phyloP scores from a whole-genome alignment of 768 basidiomycete species.

The Crepidotus variabilis region DNA sequence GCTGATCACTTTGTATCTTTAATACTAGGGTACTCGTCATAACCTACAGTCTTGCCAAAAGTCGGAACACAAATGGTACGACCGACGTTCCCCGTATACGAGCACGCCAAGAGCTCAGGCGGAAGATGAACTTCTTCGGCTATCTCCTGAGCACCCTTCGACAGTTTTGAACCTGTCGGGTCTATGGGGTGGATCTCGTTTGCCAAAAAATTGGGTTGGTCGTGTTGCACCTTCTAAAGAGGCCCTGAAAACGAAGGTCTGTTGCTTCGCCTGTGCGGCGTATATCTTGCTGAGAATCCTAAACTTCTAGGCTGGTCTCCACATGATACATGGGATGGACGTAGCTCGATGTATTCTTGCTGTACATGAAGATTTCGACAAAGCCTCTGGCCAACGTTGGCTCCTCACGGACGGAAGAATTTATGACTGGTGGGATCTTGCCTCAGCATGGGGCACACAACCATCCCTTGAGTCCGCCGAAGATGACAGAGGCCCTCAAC shows the following conservation, averaged over 20 bases:
- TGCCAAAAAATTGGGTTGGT: conserved; percentile 46
- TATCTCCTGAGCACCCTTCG: conserved; percentile 35
- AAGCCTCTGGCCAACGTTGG: conserved; percentile 51
- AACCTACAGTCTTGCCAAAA: conserved; percentile 6
- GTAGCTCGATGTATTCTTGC: conserved; percentile 57
- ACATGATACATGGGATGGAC: conserved; percentile 61
- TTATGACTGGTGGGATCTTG: conserved; percentile 70
- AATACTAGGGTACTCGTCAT: conserved; percentile 13
- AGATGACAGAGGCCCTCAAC: conserved; percentile 32
- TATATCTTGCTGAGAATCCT: neutral
- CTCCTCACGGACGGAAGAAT: conserved; percentile 50
- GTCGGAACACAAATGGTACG: conserved; percentile 36
- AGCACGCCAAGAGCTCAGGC: conserved; percentile 42
- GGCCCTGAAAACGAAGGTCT: conserved; percentile 43
- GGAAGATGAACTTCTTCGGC: conserved; percentile 50
- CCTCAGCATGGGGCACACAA: conserved; percentile 45
- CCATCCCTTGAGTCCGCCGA: conserved; percentile 3
- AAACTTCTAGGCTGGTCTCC: conserved; percentile 44
- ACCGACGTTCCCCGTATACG: conserved; percentile 46
- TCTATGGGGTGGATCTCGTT: conserved; percentile 56
- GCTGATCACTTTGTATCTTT: neutral
- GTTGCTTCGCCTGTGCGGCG: conserved; percentile 1
- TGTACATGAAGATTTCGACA: conserved; percentile 41
- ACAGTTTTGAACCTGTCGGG: conserved; percentile 62
- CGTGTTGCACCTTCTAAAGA: conserved; percentile 56